Base-by-base conservation (phyloP, 768 basidiomycete genomes). In the Psilocybe cyanescens region DNA sequence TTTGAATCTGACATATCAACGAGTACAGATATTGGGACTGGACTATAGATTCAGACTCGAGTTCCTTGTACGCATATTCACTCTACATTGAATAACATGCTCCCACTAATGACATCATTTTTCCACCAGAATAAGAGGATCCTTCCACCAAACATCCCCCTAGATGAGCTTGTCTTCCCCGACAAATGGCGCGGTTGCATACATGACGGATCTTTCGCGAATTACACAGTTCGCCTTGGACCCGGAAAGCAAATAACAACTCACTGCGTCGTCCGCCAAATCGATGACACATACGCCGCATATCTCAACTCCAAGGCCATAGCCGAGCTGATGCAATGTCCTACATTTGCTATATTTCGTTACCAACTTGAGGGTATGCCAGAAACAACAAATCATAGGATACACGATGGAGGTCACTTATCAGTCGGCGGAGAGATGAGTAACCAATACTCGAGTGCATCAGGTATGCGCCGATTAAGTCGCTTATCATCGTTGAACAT, bases 11-110 rank as follows among this genome's bases (percentile, higher is more conserved):
- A 39, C 37, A 8, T 14, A 8, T 2, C 14, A 39, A 39, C 1
- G 30, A 24, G 46, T 47, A 8, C 28, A 79, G 78, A 4, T 79
- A 77, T 48, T 81, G 78, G 78, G 72, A 79, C 49, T 79, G 78
- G 78, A 75, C 74, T 3, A 65, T 62, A 37, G 79, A 80, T 55
- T 68, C 71, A 1, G 74, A 57, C 14, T 24, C 60, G 14, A 41
- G 17, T 17, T 8, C 17, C 11, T 61, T 62, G 59, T 68, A 48
- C n/a, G 65, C 37, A 31, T n/a, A 48, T 4, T 33, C 37, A 9
- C 28, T 28, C 19, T 8, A n/a, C 48, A 28, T 19, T 35, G 46
- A 1, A 6, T n/a, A 41, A 17, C 24, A 41, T 48, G 24, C 24
- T 24, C 24, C 24, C 24, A 24, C 24, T 24, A 24, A 24, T 24